These are phyloP conservation scores for Penicillium thymicola DNA, from an alignment of 2,329 filamentous ascomycete species.

Conservation along the genomic window DNA sequence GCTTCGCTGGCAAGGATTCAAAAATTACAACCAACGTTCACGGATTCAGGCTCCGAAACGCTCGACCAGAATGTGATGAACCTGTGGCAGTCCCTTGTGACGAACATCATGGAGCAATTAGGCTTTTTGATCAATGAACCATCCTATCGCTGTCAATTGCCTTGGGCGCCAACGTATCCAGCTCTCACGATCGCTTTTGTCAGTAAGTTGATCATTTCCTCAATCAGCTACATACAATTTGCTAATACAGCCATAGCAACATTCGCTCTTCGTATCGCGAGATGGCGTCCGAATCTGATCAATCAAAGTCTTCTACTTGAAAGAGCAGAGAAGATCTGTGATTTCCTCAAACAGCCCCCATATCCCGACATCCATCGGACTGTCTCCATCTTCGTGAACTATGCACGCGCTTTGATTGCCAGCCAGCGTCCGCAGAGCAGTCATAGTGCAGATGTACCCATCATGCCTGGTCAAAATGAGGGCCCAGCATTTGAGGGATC, in stretches of 20 bases:
- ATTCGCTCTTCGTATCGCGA: conserved; percentile 33
- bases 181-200: conserved; percentile 36
- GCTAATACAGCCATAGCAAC: conserved; percentile 26
- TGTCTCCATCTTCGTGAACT: conserved; percentile 38
- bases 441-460: conserved; percentile 15
- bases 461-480: conserved; percentile 17
- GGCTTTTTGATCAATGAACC: conserved; percentile 32
- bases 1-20: conserved; percentile 34
- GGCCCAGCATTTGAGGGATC: conserved; percentile 12
- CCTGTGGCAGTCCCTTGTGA: conserved; percentile 33
- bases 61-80: conserved; percentile 24
- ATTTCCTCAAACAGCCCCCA: conserved; percentile 35
- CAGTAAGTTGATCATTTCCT: conserved; percentile 27
- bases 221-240: neutral
- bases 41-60: conserved; percentile 20
- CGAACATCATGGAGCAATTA: conserved; percentile 34
- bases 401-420: conserved; percentile 33
- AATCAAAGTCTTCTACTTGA: conserved; percentile 31
- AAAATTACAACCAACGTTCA: conserved; percentile 27
- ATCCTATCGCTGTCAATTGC: conserved; percentile 33
- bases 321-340: conserved; percentile 32
- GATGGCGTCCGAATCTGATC: conserved; percentile 35
- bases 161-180: conserved; percentile 36
- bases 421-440: conserved; percentile 22
- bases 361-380: conserved; percentile 40